Conservation (phyloP, 768 basidiomycete genomes). For the Boletus rufocinnamomeus region DNA sequence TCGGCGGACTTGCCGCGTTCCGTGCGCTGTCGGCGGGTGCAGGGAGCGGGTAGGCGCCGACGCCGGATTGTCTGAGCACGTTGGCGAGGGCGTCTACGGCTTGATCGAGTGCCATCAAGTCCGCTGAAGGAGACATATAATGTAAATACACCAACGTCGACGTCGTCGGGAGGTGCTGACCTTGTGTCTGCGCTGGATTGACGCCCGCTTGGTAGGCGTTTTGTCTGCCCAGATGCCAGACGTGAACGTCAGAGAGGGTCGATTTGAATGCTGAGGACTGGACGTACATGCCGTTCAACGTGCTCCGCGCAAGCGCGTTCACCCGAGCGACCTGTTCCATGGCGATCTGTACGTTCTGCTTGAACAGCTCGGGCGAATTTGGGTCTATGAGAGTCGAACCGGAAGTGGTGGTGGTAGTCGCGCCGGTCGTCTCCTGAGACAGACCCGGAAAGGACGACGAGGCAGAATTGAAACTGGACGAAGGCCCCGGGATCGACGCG, state of each 20-base stretch:
- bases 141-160: neutral
- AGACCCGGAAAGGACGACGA: conserved; percentile 21
- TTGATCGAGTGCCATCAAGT: conserved; percentile 54
- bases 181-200: conserved; percentile 56
- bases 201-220: conserved; percentile 60
- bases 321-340: conserved; percentile 52
- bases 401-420: neutral
- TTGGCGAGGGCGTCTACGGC: conserved; percentile 48
- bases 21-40: conserved; percentile 23
- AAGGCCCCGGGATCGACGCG: conserved; percentile 5
- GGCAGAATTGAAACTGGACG: conserved; percentile 9
- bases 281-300: conserved; percentile 56
- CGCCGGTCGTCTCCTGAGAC: conserved; percentile 32
- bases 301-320: conserved; percentile 49
- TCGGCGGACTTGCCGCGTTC: conserved; percentile 31
- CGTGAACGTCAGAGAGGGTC: neutral
- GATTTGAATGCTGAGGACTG: no score
- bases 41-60: conserved; percentile 63
- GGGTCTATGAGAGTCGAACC: conserved; percentile 41
- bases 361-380: conserved; percentile 64
- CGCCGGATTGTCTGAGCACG: conserved; percentile 56
- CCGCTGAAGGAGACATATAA: conserved; percentile 34
- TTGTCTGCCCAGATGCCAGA: conserved; percentile 42
- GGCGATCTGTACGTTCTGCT: conserved; percentile 52
- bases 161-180: conserved; percentile 35